These are phyloP conservation scores for Grifola frondosa DNA, from an alignment of 1,284 basidiomycete species.

Conservation along the genomic window DNA sequence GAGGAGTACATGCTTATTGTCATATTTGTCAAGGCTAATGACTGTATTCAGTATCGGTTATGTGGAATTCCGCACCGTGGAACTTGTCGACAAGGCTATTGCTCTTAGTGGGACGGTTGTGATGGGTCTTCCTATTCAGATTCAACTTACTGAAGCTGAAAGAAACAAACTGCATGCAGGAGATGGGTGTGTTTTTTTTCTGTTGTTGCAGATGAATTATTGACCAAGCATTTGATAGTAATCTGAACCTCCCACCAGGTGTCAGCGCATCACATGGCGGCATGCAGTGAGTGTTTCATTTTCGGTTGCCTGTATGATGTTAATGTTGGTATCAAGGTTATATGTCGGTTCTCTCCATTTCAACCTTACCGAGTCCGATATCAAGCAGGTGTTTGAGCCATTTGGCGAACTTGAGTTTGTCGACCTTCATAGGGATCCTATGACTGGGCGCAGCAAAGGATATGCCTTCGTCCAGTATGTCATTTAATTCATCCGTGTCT, in stretches of 20 bases:
- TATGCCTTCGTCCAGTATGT: slow-evolving; percentile 96
- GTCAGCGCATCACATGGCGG: slow-evolving; percentile 73
- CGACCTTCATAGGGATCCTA: slow-evolving; percentile 92
- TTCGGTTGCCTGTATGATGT: slow-evolving; percentile 8
- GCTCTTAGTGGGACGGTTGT: slow-evolving; percentile 90
- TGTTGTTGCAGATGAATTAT: neutral
- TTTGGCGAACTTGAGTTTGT: slow-evolving; percentile 98
- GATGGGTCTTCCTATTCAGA: slow-evolving; percentile 96
- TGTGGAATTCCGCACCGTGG: slow-evolving; percentile 91
- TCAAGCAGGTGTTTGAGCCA: slow-evolving; percentile 97
- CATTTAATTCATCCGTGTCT: neutral
- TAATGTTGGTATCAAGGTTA: slow-evolving; percentile 52
- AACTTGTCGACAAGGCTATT: slow-evolving; percentile 89
- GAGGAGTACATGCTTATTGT: slow-evolving; percentile 26
- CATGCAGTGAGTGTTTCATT: slow-evolving; percentile 62
- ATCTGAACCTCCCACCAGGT: slow-evolving; percentile 75
- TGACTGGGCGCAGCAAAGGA: slow-evolving; percentile 93
- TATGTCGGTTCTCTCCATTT: slow-evolving; percentile 97
- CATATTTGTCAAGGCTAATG: slow-evolving; percentile 9
- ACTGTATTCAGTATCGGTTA: slow-evolving; percentile 75
- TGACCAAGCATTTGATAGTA: slow-evolving; percentile 41
- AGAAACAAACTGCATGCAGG: slow-evolving; percentile 86
- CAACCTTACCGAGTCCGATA: slow-evolving; percentile 93
- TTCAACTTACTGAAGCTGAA: slow-evolving; percentile 96
- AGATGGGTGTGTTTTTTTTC: slow-evolving; percentile 58